phyloP scores from a whole-genome alignment of 441 rosid species.

The Raphanus hybrid region DNA sequence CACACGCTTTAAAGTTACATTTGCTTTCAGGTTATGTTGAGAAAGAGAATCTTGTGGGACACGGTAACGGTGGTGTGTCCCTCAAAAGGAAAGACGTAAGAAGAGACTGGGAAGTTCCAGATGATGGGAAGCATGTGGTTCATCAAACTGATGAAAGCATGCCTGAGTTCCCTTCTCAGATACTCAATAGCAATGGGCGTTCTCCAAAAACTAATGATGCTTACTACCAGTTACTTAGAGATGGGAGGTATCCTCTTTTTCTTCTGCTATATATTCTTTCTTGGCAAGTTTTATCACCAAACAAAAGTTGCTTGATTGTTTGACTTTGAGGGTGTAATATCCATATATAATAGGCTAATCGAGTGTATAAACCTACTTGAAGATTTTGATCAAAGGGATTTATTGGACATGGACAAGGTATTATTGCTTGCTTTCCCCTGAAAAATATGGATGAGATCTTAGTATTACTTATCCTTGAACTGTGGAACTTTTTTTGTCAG shows the following conservation, averaged over 20 bases:
- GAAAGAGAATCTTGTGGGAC: slow-evolving; percentile 42
- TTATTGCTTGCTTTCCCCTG: slow-evolving; percentile 4
- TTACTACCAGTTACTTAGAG: slow-evolving; percentile 66
- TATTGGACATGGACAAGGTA: slow-evolving; percentile 85
- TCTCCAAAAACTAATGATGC: slow-evolving; percentile 45
- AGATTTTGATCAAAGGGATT: slow-evolving; percentile 65
- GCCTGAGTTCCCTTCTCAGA: slow-evolving; percentile 43
- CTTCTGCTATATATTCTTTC: background rate
- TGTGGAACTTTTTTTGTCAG: background rate
- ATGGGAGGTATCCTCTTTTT: slow-evolving; percentile 51
- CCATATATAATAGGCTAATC: slow-evolving; percentile 51
- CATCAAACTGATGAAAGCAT: slow-evolving; percentile 44
- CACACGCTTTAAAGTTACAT: background rate
- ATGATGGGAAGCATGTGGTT: slow-evolving; percentile 47
- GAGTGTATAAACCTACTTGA: slow-evolving; percentile 78
- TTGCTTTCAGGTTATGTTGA: slow-evolving; percentile 50
- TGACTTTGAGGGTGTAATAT: slow-evolving; percentile 18
- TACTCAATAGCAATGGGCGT: slow-evolving; percentile 45
- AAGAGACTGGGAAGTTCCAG: slow-evolving; percentile 47
- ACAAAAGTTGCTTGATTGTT: slow-evolving; percentile 18
- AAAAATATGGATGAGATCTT: slow-evolving; percentile 14
- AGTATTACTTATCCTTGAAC: background rate
- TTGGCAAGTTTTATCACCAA: slow-evolving; percentile 6
- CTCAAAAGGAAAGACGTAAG: slow-evolving; percentile 41
- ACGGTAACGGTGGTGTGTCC: slow-evolving; percentile 45